Evolutionary conservation across 345 rosid genomes (phyloP), one percentile per base, ranked within the genome.

Genomic region (Salix koriyanagi): DNA sequence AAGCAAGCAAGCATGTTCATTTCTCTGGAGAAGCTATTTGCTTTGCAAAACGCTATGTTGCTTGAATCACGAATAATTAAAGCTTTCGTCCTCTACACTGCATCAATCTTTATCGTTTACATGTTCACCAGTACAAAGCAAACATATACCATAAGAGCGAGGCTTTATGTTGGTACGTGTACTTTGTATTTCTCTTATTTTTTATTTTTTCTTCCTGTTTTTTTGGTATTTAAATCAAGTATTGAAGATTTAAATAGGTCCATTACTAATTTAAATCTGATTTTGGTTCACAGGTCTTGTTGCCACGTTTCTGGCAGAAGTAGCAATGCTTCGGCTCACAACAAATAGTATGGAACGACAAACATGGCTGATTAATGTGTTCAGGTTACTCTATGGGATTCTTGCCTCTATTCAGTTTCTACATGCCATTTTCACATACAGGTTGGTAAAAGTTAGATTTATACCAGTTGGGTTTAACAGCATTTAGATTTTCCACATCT

Each of bases 61-160:
- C 81, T 93, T 0, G 97, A 95, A 78, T 93, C 97, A 0, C 83
- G 98, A 25, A 79, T 88, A 74, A 88, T 95, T 1, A 95, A 95
- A 83, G 84, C 97, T 18, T 90, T 91, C 83, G 77, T 93, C 80
- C 58, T 95, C 50, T 93, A 93, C 83, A 84, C 82, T 30, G 26
- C 90, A 69, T 82, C 85, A 0, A 88, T 85, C 58, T 88, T 95
- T 56, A 80, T 91, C 60, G 84, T 95, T 79, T 89, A 93, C 88
- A 88, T 93, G 94, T 86, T 95, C 75, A 95, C 99, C 8, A 90
- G 97, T 72, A 93, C 99, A 23, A 95, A 91, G 80, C 97, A 95
- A 79, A 95, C 99, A 25, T 95, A 95, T 36, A 81, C 70, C 2
- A 85, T 95, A 65, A 86, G 97, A 60, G 93, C 92, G 46, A 89